These are phyloP conservation scores for Fusarium sp. DNA, from an alignment of 2,329 filamentous ascomycete genomes.

Conservation along the genomic window DNA sequence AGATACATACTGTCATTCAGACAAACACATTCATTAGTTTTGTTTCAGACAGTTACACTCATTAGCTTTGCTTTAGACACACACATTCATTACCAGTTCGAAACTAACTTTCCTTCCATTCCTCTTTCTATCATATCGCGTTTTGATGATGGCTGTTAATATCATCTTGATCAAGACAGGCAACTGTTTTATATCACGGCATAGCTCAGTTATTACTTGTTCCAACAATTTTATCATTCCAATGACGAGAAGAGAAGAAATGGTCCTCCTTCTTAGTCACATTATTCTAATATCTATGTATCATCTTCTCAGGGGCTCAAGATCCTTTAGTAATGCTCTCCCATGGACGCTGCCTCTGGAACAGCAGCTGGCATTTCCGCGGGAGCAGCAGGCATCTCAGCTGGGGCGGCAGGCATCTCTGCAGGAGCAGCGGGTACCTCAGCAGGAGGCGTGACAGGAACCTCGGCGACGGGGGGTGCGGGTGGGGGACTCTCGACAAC, in stretches of 20 bases:
- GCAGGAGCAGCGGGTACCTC: background rate
- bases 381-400: background rate
- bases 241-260: background rate
- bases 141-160: too few species aligned
- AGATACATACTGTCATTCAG: background rate
- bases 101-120: background rate
- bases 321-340: background rate
- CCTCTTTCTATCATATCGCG: too few species aligned
- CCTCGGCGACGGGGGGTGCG: background rate
- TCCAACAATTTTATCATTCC: background rate
- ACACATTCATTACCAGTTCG: background rate
- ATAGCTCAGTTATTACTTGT: background rate
- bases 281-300: background rate
- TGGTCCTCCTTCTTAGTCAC: background rate
- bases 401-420: background rate
- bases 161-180: too few species aligned
- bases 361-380: background rate
- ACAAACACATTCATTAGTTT: too few species aligned
- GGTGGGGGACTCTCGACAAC: background rate
- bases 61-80: background rate
- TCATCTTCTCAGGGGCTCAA: too few species aligned
- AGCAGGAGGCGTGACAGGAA: background rate
- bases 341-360: background rate
- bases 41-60: background rate
- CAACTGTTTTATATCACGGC: background rate